phyloP scores from a whole-genome alignment of 208 protist genomes.

The Wallacemonas rigidus region DNA sequence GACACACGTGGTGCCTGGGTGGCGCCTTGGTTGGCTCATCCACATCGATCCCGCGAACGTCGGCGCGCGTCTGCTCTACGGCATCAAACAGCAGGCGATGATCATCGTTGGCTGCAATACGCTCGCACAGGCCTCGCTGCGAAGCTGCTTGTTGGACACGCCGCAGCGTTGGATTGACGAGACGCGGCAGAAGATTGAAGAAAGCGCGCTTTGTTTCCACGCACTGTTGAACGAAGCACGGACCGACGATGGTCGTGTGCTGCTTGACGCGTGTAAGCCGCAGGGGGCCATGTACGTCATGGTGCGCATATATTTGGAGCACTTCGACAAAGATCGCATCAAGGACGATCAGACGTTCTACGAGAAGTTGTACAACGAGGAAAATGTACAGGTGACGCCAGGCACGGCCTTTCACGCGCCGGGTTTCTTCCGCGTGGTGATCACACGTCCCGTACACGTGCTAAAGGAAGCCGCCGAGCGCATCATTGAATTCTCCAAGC shows the following conservation, averaged over 20 bases:
- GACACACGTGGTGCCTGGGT: slow-evolving; percentile 92
- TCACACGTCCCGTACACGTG: slow-evolving; percentile 68
- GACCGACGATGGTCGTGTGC: slow-evolving; percentile 39
- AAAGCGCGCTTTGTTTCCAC: slow-evolving; percentile 35
- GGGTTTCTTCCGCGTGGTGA: slow-evolving; percentile 75
- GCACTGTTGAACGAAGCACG: slow-evolving; percentile 56
- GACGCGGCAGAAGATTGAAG: slow-evolving; percentile 44
- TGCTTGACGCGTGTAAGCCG: slow-evolving; percentile 38
- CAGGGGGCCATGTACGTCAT: slow-evolving; percentile 92
- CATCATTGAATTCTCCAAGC: slow-evolving; percentile 77
- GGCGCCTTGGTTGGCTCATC: slow-evolving; percentile 90
- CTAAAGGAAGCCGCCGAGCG: slow-evolving; percentile 78
- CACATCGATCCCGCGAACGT: slow-evolving; percentile 68
- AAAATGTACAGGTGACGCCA: slow-evolving; percentile 90
- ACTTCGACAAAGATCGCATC: slow-evolving; percentile 64
- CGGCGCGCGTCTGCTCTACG: slow-evolving; percentile 31
- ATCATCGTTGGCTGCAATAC: slow-evolving; percentile 88
- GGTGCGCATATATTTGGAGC: slow-evolving; percentile 72
- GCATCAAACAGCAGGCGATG: slow-evolving; percentile 53
- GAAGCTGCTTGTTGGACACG: slow-evolving; percentile 75
- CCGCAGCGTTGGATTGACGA: slow-evolving; percentile 45
- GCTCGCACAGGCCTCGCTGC: slow-evolving; percentile 86
- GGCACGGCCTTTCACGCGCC: slow-evolving; percentile 60
- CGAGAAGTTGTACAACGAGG: slow-evolving; percentile 76
- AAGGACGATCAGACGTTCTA: slow-evolving; percentile 82